These are phyloP conservation scores for Eucommia ulmoides DNA, from an alignment of 257 asterid species.

Conservation along the genomic window DNA sequence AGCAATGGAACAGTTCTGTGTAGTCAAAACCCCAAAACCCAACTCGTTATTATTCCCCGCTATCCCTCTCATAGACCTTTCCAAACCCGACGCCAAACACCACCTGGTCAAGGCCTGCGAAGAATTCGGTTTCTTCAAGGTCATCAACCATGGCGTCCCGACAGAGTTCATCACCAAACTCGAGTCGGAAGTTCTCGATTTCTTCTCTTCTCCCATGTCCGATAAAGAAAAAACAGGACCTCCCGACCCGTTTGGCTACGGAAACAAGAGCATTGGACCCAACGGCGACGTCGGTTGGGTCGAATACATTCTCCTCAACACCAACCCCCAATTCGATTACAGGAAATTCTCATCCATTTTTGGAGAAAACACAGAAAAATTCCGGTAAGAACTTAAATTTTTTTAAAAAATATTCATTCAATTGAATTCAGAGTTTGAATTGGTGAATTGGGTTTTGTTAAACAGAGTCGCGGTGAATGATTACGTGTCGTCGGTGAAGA, in stretches of 20 bases:
- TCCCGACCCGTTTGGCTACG: slow-evolving; percentile 17
- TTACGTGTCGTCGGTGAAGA: slow-evolving; percentile 13
- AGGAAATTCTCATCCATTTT: slow-evolving; percentile 3
- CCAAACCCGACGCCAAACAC: slow-evolving; percentile 11
- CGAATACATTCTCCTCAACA: slow-evolving; percentile 13
- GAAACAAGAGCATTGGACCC: slow-evolving; percentile 14
- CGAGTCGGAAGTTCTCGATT: slow-evolving; percentile 11
- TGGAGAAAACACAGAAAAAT: slow-evolving; percentile 7
- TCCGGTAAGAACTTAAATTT: slow-evolving; percentile 2
- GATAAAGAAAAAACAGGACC: slow-evolving; percentile 13
- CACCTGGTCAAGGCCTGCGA: slow-evolving; percentile 16
- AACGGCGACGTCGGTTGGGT: slow-evolving; percentile 23
- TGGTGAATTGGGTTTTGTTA: not conserved
- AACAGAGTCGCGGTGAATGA: slow-evolving; percentile 9
- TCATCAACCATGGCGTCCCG: slow-evolving; percentile 14
- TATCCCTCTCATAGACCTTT: slow-evolving; percentile 13
- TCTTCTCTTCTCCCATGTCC: slow-evolving; percentile 10
- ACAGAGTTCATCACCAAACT: slow-evolving; percentile 5
- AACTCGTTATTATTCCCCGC: not conserved
- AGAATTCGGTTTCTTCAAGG: slow-evolving; percentile 17
- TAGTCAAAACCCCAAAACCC: slow-evolving; percentile 7
- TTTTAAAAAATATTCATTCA: not conserved
- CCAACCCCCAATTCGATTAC: slow-evolving; percentile 8
- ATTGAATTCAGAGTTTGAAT: not conserved
- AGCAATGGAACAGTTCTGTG: slow-evolving; percentile 18